Conservation (phyloP, 208 protist species). For the Leptomonas pyrrhocoris region DNA sequence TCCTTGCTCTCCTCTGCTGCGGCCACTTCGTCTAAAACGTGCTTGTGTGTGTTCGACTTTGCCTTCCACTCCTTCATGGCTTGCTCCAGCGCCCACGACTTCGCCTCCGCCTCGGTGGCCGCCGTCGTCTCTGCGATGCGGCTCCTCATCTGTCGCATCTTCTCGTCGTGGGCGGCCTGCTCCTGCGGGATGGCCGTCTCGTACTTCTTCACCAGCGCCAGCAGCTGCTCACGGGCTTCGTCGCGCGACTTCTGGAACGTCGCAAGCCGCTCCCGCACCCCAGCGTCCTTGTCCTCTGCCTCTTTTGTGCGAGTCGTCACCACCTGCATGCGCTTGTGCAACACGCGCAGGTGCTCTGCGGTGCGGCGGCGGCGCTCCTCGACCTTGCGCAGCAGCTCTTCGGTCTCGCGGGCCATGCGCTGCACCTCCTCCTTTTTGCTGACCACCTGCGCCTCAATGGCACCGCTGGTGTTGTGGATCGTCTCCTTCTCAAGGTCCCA, state of each 20-base stretch:
- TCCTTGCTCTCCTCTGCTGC: conserved; percentile 68
- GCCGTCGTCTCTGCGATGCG: conserved; percentile 53
- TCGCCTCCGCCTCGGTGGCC: conserved; percentile 65
- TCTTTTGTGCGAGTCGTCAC: conserved; percentile 44
- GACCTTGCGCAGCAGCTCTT: conserved; percentile 70
- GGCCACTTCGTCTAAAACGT: conserved; percentile 55
- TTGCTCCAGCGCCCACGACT: conserved; percentile 77
- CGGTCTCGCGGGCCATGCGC: conserved; percentile 59
- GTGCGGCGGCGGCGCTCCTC: conserved; percentile 70
- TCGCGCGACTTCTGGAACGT: conserved; percentile 55
- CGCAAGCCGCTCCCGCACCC: conserved; percentile 42
- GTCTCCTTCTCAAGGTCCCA: conserved; percentile 86
- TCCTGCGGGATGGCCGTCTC: conserved; percentile 54
- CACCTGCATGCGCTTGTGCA: conserved; percentile 56
- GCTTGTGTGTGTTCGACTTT: conserved; percentile 64
- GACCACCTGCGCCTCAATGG: conserved; percentile 62
- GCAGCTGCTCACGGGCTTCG: conserved; percentile 56
- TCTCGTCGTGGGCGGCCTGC: conserved; percentile 50
- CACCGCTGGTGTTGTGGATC: conserved; percentile 70
- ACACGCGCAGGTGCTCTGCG: conserved; percentile 63
- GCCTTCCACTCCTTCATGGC: conserved; percentile 73
- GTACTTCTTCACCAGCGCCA: conserved; percentile 48
- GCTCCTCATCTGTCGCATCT: conserved; percentile 43
- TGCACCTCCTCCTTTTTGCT: conserved; percentile 69
- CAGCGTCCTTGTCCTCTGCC: conserved; percentile 60